These are phyloP conservation scores for Schizophyllum amplum DNA, from an alignment of 1,284 basidiomycete genomes.

Conservation along the genomic window DNA sequence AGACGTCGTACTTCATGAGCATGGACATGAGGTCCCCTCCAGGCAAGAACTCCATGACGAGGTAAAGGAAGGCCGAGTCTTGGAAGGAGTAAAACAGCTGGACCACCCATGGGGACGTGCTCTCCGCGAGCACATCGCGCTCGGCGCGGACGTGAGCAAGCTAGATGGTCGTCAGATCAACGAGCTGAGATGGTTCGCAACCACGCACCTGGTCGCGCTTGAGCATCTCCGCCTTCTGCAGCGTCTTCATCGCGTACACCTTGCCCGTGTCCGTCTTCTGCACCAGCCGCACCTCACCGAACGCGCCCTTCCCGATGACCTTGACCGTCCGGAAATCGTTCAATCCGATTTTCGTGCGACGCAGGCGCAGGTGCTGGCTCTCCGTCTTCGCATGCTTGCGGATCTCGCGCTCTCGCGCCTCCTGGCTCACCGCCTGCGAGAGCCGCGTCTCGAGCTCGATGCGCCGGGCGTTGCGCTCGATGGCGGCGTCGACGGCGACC, in stretches of 20 bases:
- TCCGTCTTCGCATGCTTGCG: conserved; percentile 88
- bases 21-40: conserved; percentile 98
- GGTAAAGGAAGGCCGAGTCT: conserved; percentile 90
- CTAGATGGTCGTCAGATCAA: no score
- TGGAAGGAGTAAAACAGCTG: conserved; percentile 99
- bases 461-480: conserved; percentile 56
- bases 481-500: conserved; percentile 48
- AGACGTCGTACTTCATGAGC: conserved; percentile 99
- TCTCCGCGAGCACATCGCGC: conserved; percentile 94
- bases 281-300: conserved; percentile 92
- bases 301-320: conserved; percentile 98
- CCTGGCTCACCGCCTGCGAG: conserved; percentile 65
- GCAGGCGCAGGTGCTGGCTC: conserved; percentile 83
- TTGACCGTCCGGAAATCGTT: conserved; percentile 96
- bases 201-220: conserved; percentile 88
- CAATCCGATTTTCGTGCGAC: conserved; percentile 88
- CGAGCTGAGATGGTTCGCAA: no score
- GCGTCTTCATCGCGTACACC: conserved; percentile 99
- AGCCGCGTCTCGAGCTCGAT: conserved; percentile 91
- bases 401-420: conserved; percentile 88
- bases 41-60: conserved; percentile 76
- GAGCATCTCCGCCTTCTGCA: conserved; percentile 98
- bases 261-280: conserved; percentile 97
- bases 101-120: conserved; percentile 96
- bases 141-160: conserved; percentile 98